A percentile compares a stretch with the other conserved stretches of the same genome.
phyloP scores from a whole-genome alignment of 352 stramenopile genomes.

The Globisporangium takayamanum region DNA sequence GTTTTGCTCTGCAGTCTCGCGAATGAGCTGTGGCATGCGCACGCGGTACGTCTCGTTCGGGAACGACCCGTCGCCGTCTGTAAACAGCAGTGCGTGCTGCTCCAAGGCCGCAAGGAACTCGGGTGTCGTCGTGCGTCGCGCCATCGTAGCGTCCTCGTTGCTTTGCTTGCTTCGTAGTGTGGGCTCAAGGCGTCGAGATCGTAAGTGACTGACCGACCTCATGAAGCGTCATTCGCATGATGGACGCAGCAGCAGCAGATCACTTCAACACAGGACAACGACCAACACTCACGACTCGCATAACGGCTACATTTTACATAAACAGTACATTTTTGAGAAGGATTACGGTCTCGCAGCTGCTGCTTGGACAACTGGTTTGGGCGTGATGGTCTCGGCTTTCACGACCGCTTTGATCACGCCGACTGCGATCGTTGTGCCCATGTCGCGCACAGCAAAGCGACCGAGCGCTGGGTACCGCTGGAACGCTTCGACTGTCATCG shows the following conservation, averaged over 20 bases:
- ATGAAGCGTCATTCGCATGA: background rate
- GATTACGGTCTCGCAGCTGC: background rate
- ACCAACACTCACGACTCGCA: background rate
- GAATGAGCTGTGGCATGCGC: conserved; percentile 48
- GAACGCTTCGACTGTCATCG: conserved; percentile 95
- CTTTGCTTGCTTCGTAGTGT: background rate
- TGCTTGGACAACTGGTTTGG: background rate
- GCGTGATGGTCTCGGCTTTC: conserved; percentile 62
- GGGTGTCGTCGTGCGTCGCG: conserved; percentile 17
- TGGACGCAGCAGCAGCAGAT: background rate
- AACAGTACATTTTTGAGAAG: background rate
- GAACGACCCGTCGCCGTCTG: conserved; percentile 48
- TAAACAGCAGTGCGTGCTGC: conserved; percentile 58
- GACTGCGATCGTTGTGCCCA: conserved; percentile 95
- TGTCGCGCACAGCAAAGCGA: conserved; percentile 96
- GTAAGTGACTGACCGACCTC: background rate
- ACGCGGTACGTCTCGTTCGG: conserved; percentile 59
- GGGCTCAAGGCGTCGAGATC: background rate
- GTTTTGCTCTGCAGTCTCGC: conserved; percentile 50
- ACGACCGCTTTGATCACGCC: conserved; percentile 95
- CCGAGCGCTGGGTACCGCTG: conserved; percentile 94
- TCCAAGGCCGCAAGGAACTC: conserved; percentile 37
- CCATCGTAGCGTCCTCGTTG: background rate
- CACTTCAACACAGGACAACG: background rate
- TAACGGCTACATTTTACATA: background rate